These are phyloP conservation scores for Wickerhamomyces hampshirensis DNA, from an alignment of 805 yeast genomes.

Conservation along the genomic window DNA sequence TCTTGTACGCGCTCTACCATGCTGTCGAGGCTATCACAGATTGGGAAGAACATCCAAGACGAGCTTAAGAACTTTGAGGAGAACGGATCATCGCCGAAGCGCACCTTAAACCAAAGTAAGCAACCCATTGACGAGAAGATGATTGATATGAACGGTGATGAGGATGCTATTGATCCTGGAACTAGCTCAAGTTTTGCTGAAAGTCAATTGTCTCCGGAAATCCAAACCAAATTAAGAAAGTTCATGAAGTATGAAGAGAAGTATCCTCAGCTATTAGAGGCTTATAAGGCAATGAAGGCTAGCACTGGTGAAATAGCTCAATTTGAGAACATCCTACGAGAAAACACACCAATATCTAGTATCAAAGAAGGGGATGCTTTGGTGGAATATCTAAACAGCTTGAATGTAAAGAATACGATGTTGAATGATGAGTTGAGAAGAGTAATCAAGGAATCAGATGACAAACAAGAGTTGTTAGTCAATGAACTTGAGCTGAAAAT, in stretches of 20 bases:
- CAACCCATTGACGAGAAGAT: constrained; percentile 1
- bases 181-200: constrained; percentile 8
- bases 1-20: constrained; percentile 1
- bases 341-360: constrained; percentile 74
- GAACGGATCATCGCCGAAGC: constrained; percentile 11
- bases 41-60: constrained; percentile 59
- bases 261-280: constrained; percentile 79
- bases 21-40: constrained; percentile 43
- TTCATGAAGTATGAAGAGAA: constrained; percentile 85
- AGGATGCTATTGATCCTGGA: constrained; percentile 1
- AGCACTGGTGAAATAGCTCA: constrained; percentile 52
- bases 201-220: constrained; percentile 41
- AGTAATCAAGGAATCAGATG: constrained; percentile 13
- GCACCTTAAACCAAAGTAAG: too few relatives aligned
- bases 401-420: constrained; percentile 55
- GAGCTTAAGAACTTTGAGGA: constrained; percentile 45
- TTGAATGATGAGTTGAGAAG: constrained; percentile 60
- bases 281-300: constrained; percentile 77
- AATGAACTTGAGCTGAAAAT: not conserved
- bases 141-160: constrained; percentile 3
- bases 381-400: constrained; percentile 62
- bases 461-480: constrained; percentile 7
- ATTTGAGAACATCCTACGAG: constrained; percentile 69
- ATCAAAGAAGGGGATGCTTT: constrained; percentile 69
- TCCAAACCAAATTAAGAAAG: constrained; percentile 62